Evolutionary conservation across 352 stramenopile genomes (phyloP).

Genomic region (Globisporangium middletonii): DNA sequence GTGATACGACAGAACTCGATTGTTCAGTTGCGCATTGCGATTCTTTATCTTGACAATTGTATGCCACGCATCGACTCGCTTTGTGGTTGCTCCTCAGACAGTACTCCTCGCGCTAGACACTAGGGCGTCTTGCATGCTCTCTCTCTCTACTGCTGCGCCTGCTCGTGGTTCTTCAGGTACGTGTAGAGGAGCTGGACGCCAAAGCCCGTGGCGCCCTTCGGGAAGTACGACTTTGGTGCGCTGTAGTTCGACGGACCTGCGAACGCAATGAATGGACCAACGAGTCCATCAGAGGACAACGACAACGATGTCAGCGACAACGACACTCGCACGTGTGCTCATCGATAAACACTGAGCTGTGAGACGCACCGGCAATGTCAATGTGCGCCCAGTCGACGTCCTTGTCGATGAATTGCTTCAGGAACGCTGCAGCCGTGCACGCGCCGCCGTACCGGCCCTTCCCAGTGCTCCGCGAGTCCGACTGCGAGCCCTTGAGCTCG

Average conservation of each 20-base stretch:
- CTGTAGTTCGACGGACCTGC: constrained; percentile 73
- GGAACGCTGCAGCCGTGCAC: constrained; percentile 80
- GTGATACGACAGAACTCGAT: too few species aligned
- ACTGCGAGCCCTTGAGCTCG: constrained; percentile 75
- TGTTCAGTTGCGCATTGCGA: too few species aligned
- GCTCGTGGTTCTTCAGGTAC: constrained; percentile 75
- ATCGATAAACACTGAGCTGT: not conserved
- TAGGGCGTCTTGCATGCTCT: not conserved
- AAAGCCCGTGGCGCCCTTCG: constrained; percentile 80
- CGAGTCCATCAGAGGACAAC: constrained; percentile 2
- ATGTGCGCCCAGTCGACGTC: constrained; percentile 86
- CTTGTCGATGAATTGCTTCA: constrained; percentile 87
- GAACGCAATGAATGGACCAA: too few species aligned
- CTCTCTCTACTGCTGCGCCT: constrained; percentile 12
- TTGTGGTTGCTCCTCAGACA: too few species aligned
- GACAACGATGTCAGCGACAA: not conserved
- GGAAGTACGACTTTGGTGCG: constrained; percentile 77
- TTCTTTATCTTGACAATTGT: too few species aligned
- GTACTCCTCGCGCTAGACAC: too few species aligned
- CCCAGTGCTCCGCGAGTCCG: constrained; percentile 75
- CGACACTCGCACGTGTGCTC: too few species aligned
- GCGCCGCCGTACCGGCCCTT: constrained; percentile 77
- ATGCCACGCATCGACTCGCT: too few species aligned
- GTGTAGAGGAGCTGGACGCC: constrained; percentile 84
- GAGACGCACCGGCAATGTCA: constrained; percentile 70